Percentiles rank a stretch among this genome's conserved stretches.
phyloP scores from a whole-genome alignment of 192 early-diverging fungal species.

The Umbelopsis sp. region DNA sequence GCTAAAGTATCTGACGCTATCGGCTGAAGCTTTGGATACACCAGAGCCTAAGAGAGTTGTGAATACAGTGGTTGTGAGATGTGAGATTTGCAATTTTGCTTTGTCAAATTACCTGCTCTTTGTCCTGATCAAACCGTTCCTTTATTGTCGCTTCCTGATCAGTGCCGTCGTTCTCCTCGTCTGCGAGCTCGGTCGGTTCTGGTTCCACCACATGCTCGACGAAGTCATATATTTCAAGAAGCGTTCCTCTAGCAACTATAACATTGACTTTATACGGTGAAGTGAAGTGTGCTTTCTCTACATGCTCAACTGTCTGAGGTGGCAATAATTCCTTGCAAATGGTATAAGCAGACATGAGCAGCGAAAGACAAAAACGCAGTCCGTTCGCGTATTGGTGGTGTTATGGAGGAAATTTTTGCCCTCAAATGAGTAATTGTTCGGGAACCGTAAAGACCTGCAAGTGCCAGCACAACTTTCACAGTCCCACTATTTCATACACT shows the following conservation, averaged over 20 bases:
- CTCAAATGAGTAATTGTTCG: too few species aligned
- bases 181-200: slow-evolving; percentile 3
- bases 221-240: slow-evolving; percentile 73
- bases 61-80: background rate
- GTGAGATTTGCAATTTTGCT: background rate
- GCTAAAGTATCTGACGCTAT: slow-evolving; percentile 18
- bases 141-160: slow-evolving; percentile 1
- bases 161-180: slow-evolving; percentile 29
- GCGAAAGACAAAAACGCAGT: slow-evolving; percentile 7
- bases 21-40: slow-evolving; percentile 37
- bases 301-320: slow-evolving; percentile 63
- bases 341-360: slow-evolving; percentile 53
- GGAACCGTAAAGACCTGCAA: too few species aligned
- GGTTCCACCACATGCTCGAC: slow-evolving; percentile 49
- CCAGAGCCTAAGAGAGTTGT: slow-evolving; percentile 20
- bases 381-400: slow-evolving; percentile 1
- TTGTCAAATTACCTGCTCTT: slow-evolving; percentile 37
- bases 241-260: slow-evolving; percentile 62
- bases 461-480: too few species aligned
- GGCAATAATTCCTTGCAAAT: slow-evolving; percentile 64
- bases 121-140: slow-evolving; percentile 11
- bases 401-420: too few species aligned
- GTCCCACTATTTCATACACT: too few species aligned
- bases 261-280: slow-evolving; percentile 61
- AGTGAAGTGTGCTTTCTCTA: slow-evolving; percentile 64